These are phyloP conservation scores for Eugenia klotzschiana DNA, from an alignment of 441 rosid species.

Conservation along the genomic window DNA sequence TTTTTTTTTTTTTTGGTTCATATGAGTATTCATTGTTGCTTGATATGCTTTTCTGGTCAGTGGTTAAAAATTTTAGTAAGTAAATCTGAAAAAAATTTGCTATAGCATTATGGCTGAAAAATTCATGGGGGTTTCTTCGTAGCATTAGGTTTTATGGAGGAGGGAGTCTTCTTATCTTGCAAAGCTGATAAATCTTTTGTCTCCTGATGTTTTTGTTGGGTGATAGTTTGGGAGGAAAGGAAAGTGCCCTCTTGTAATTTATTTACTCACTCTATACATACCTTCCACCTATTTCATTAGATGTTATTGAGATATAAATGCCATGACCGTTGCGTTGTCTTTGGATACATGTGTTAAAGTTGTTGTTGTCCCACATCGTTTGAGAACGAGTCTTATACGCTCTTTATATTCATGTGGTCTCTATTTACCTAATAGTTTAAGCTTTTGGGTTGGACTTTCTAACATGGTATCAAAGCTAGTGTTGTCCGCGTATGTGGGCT, in stretches of 20 bases:
- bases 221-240: neutral
- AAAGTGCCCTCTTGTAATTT: neutral
- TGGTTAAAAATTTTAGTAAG: neutral
- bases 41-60: neutral
- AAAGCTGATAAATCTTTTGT: neutral
- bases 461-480: too few species aligned
- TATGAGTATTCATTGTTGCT: neutral
- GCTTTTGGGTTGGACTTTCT: too few species aligned
- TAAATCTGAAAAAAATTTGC: neutral
- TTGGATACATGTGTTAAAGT: too few species aligned
- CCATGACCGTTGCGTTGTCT: neutral
- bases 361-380: too few species aligned
- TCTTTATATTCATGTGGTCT: too few species aligned
- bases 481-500: too few species aligned
- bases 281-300: neutral
- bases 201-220: neutral
- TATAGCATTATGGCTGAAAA: neutral
- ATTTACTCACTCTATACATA: neutral
- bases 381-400: too few species aligned
- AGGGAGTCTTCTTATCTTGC: neutral
- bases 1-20: neutral
- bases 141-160: neutral
- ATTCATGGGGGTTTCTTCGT: neutral
- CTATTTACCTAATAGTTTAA: too few species aligned
- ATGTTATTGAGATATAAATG: neutral